Percentiles rank a stretch among this genome's conserved stretches.
phyloP scores from a whole-genome alignment of 2,329 filamentous ascomycete genomes.

The Simplicillium sp. region DNA sequence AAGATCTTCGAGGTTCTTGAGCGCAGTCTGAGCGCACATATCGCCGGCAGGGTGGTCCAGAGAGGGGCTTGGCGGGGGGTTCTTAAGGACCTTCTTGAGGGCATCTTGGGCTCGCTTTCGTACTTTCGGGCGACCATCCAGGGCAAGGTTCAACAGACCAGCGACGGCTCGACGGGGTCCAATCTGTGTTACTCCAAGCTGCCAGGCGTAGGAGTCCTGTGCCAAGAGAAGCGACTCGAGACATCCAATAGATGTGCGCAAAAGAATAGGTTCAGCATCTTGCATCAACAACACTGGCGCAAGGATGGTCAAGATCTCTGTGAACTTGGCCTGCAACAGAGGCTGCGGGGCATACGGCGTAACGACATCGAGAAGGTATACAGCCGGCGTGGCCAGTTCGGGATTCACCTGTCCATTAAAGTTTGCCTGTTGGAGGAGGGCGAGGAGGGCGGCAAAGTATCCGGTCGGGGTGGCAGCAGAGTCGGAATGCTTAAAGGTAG shows the following conservation, averaged over 20 bases:
- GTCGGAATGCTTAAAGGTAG: conserved; percentile 83
- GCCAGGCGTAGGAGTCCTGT: conserved; percentile 83
- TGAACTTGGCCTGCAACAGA: conserved; percentile 89
- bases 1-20: conserved; percentile 70
- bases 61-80: conserved; percentile 81
- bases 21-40: conserved; percentile 87
- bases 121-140: conserved; percentile 87
- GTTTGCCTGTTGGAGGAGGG: conserved; percentile 71
- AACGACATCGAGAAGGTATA: conserved; percentile 92
- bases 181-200: conserved; percentile 71
- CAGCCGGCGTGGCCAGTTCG: conserved; percentile 74
- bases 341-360: conserved; percentile 77
- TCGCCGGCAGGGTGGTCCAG: conserved; percentile 91
- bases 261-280: conserved; percentile 77
- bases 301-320: conserved; percentile 79
- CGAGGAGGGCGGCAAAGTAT: conserved; percentile 92
- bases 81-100: conserved; percentile 70
- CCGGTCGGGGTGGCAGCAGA: conserved; percentile 75
- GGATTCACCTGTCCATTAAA: conserved; percentile 63
- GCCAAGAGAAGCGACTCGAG: conserved; percentile 85
- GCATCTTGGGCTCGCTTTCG: conserved; percentile 89
- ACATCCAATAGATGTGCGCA: conserved; percentile 84
- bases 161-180: conserved; percentile 82
- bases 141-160: conserved; percentile 72
- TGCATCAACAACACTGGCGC: conserved; percentile 72